phyloP scores from a whole-genome alignment of 1,284 basidiomycete genomes.

The Ustilago crameri region DNA sequence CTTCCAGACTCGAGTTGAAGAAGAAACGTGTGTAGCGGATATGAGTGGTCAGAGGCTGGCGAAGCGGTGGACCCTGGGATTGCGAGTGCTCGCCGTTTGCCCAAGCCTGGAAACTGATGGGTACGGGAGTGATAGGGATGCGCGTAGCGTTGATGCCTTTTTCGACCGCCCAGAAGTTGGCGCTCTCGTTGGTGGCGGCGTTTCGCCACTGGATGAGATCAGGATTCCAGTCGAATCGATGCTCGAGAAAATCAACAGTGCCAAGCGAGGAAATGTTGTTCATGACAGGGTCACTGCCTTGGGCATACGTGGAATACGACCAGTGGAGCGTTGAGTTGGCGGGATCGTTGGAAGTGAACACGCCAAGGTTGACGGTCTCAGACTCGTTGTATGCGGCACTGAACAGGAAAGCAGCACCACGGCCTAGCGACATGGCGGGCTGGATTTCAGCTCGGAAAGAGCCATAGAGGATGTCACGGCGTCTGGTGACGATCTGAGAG shows the following conservation, averaged over 20 bases:
- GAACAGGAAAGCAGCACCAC: constrained; percentile 51
- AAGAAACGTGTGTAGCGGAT: constrained; percentile 60
- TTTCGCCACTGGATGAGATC: constrained; percentile 50
- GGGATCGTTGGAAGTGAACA: constrained; percentile 41
- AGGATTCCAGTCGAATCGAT: constrained; percentile 60
- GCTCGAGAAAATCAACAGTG: constrained; percentile 45
- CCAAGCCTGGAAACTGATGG: constrained; percentile 55
- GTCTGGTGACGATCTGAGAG: constrained; percentile 51
- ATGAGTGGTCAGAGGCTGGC: constrained; percentile 38
- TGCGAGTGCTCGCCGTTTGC: constrained; percentile 53
- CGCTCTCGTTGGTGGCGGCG: constrained; percentile 41
- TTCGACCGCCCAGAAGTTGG: constrained; percentile 38
- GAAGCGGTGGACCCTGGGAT: constrained; percentile 51
- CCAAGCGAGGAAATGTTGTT: constrained; percentile 48
- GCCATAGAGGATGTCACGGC: constrained; percentile 61
- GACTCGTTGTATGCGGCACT: constrained; percentile 53
- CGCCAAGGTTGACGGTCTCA: constrained; percentile 44
- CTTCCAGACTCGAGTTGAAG: constrained; percentile 61
- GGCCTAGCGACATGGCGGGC: constrained; percentile 33
- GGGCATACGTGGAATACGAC: constrained; percentile 50
- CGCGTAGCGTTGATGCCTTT: constrained; percentile 41
- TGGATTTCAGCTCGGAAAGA: constrained; percentile 55
- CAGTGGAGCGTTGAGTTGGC: constrained; percentile 50
- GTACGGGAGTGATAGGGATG: constrained; percentile 44
- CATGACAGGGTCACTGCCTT: constrained; percentile 39